Conservation (phyloP, 2,329 filamentous ascomycete species). For the Massarina eburnea region DNA sequence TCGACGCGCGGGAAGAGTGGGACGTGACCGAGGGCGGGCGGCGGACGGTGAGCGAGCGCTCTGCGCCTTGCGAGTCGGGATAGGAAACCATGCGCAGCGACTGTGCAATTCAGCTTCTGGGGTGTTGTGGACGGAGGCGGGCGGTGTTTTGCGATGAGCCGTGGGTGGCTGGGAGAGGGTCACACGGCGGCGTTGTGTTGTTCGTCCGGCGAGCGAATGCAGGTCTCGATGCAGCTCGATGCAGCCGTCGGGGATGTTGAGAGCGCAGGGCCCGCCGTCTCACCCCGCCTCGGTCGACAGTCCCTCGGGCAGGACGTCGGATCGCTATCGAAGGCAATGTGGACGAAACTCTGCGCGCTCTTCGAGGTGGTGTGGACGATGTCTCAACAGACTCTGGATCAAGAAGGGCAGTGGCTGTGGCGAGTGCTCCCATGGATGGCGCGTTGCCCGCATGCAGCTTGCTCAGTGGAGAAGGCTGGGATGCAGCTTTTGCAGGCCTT, state of each 20-base stretch:
- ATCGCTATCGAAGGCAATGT: not conserved
- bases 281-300: conserved; percentile 25
- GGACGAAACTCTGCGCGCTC: too few species aligned
- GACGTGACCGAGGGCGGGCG: conserved; percentile 66
- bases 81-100: conserved; percentile 62
- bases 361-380: conserved; percentile 3
- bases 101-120: conserved; percentile 7
- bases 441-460: conserved; percentile 24
- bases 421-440: conserved; percentile 24
- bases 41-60: conserved; percentile 60
- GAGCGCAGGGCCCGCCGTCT: conserved; percentile 10
- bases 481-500: conserved; percentile 13
- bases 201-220: conserved; percentile 26
- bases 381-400: conserved; percentile 32
- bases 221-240: conserved; percentile 24
- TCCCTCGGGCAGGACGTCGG: not conserved
- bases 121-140: not conserved
- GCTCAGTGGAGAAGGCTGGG: not conserved
- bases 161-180: conserved; percentile 12
- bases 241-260: conserved; percentile 2
- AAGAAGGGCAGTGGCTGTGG: conserved; percentile 31
- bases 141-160: conserved; percentile 6
- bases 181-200: conserved; percentile 26
- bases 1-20: conserved; percentile 54
- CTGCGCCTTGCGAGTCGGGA: conserved; percentile 54